Evolutionary conservation across 352 stramenopile species (phyloP).

Genomic region (Pythium phragmitis): DNA sequence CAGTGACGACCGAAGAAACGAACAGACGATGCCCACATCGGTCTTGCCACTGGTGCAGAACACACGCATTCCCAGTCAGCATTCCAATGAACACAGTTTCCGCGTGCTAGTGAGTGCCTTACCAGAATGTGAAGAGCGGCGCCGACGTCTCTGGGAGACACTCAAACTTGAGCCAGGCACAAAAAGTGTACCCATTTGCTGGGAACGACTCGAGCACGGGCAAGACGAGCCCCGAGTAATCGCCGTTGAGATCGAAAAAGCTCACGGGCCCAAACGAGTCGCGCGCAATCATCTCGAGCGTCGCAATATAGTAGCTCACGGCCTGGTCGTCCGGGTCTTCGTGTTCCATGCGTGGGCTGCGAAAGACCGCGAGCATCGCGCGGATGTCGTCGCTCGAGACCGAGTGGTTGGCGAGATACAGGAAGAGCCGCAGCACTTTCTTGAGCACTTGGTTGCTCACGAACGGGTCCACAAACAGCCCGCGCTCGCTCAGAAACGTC

Average conservation of each 20-base stretch:
- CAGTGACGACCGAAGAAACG: slow-evolving; percentile 71
- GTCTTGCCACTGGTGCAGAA: slow-evolving; percentile 60
- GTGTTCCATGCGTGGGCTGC: slow-evolving; percentile 61
- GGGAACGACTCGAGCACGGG: slow-evolving; percentile 72
- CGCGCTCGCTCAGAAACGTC: slow-evolving; percentile 64
- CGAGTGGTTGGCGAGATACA: slow-evolving; percentile 80
- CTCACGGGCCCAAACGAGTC: slow-evolving; percentile 77
- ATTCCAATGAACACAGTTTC: slow-evolving; percentile 5
- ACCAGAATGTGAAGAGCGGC: slow-evolving; percentile 82
- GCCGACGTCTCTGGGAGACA: slow-evolving; percentile 62
- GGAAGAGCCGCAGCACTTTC: slow-evolving; percentile 71
- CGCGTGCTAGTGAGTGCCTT: not conserved
- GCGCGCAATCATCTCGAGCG: slow-evolving; percentile 83
- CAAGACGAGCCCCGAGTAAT: slow-evolving; percentile 71
- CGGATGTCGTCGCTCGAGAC: slow-evolving; percentile 79
- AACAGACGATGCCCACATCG: slow-evolving; percentile 76
- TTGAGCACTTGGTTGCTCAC: slow-evolving; percentile 66
- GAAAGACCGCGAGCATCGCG: slow-evolving; percentile 79
- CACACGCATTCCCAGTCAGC: slow-evolving; percentile 1
- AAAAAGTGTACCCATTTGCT: slow-evolving; percentile 83
- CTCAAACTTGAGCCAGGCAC: slow-evolving; percentile 85
- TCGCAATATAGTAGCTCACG: slow-evolving; percentile 78
- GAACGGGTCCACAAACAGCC: slow-evolving; percentile 59
- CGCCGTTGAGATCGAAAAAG: slow-evolving; percentile 83
- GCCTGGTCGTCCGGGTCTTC: slow-evolving; percentile 67